Percentiles rank a stretch among this genome's conserved stretches.
Evolutionary conservation across 805 yeast species (phyloP).

Genomic region (Nakazawaea ishiwadae): DNA sequence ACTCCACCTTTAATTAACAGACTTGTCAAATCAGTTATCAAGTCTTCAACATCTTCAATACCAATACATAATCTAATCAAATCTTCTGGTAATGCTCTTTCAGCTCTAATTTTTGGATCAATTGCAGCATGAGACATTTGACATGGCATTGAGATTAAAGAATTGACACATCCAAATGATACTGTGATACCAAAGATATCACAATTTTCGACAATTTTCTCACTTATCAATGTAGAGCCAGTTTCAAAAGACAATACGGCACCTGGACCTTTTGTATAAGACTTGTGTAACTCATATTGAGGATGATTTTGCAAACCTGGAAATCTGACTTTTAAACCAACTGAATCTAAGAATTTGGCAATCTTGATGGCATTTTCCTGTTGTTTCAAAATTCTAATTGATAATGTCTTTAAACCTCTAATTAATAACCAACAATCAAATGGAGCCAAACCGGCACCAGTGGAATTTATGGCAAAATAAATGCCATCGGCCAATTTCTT

Average conservation of each 20-base stretch:
- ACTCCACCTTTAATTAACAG: conserved; percentile 70
- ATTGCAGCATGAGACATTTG: conserved; percentile 97
- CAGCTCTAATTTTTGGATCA: conserved; percentile 79
- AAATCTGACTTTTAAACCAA: conserved; percentile 75
- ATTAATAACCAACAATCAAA: conserved; percentile 88
- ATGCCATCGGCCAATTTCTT: conserved; percentile 62
- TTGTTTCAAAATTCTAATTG: conserved; percentile 83
- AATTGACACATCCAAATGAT: conserved; percentile 91
- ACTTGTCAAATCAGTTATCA: conserved; percentile 71
- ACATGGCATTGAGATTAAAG: conserved; percentile 90
- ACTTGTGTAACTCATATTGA: conserved; percentile 71
- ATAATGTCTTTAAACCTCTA: conserved; percentile 85
- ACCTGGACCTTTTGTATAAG: conserved; percentile 80
- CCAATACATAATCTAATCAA: conserved; percentile 88
- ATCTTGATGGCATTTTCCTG: conserved; percentile 73
- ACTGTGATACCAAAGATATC: conserved; percentile 85
- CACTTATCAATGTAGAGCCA: conserved; percentile 61
- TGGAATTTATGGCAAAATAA: conserved; percentile 77
- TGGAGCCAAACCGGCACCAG: conserved; percentile 90
- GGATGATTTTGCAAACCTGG: conserved; percentile 85
- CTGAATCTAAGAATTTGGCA: conserved; percentile 64
- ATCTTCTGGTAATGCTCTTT: conserved; percentile 90
- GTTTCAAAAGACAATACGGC: conserved; percentile 90
- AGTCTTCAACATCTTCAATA: conserved; percentile 76
- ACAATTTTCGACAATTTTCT: conserved; percentile 69